phyloP scores from a whole-genome alignment of 2,329 filamentous ascomycete genomes.

The Colletotrichum echinochloae region DNA sequence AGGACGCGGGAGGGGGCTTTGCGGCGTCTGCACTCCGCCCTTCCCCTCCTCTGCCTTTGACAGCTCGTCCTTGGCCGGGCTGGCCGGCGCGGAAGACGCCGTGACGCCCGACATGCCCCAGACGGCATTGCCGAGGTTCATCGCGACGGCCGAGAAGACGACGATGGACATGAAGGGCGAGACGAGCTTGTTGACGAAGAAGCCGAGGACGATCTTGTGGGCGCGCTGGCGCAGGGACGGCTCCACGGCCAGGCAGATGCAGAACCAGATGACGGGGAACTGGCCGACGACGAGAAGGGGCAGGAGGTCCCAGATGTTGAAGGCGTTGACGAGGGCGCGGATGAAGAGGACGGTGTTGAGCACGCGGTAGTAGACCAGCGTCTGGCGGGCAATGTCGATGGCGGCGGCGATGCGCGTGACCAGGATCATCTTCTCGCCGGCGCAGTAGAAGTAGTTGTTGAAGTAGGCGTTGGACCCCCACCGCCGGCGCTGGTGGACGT shows the following conservation, averaged over 20 bases:
- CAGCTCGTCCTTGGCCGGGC: background rate
- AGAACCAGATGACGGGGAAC: slow-evolving; percentile 21
- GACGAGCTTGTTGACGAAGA: slow-evolving; percentile 16
- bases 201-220: slow-evolving; percentile 14
- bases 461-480: slow-evolving; percentile 53
- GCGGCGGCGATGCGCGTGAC: slow-evolving; percentile 48
- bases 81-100: background rate
- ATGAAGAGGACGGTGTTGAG: slow-evolving; percentile 49
- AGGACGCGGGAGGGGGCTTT: slow-evolving; percentile 3
- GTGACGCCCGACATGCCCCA: slow-evolving; percentile 22
- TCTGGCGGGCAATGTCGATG: slow-evolving; percentile 48
- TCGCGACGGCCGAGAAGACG: slow-evolving; percentile 10
- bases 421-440: slow-evolving; percentile 54
- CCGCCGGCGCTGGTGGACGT: slow-evolving; percentile 49
- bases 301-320: background rate
- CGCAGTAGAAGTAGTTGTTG: slow-evolving; percentile 51
- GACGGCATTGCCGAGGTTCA: slow-evolving; percentile 19
- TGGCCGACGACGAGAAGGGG: slow-evolving; percentile 8
- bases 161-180: slow-evolving; percentile 21
- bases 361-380: slow-evolving; percentile 51
- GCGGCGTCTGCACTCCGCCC: background rate
- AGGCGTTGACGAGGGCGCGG: background rate
- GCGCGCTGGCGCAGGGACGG: background rate
- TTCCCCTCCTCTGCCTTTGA: slow-evolving; percentile 11
- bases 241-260: slow-evolving; percentile 6